These are phyloP conservation scores for Phialemoniopsis sp. DNA, from an alignment of 2,329 filamentous ascomycete species.

Conservation along the genomic window DNA sequence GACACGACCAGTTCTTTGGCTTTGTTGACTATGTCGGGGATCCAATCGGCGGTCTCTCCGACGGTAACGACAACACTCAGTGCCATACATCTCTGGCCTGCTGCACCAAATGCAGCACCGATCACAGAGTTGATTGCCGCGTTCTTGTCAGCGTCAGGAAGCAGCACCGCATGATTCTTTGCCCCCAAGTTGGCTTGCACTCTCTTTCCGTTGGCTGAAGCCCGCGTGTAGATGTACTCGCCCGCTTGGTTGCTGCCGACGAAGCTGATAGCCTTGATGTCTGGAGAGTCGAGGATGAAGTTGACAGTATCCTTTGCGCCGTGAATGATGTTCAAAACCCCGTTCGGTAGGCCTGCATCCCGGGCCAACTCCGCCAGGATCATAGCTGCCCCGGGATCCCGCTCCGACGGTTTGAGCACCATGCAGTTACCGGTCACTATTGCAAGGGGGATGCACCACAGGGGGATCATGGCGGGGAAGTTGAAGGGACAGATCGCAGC, in stretches of 20 bases:
- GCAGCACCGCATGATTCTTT: constrained; percentile 82
- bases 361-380: constrained; percentile 76
- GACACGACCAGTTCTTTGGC: constrained; percentile 71
- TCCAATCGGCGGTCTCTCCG: constrained; percentile 80
- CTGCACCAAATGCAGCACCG: constrained; percentile 80
- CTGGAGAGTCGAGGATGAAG: constrained; percentile 80
- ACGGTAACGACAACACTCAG: constrained; percentile 80
- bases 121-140: constrained; percentile 81
- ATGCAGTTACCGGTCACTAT: constrained; percentile 81
- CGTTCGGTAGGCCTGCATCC: constrained; percentile 77
- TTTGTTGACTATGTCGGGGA: constrained; percentile 71
- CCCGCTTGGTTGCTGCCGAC: constrained; percentile 85
- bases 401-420: constrained; percentile 82
- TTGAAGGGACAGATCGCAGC: constrained; percentile 88
- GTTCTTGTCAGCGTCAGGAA: constrained; percentile 88
- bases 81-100: constrained; percentile 84
- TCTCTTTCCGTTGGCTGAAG: constrained; percentile 80
- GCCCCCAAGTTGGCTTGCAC: constrained; percentile 84
- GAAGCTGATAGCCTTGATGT: constrained; percentile 83
- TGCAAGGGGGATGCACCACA: constrained; percentile 87
- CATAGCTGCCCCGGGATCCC: constrained; percentile 80
- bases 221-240: constrained; percentile 78
- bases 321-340: constrained; percentile 80
- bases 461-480: constrained; percentile 87
- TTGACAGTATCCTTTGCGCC: constrained; percentile 79